These are phyloP conservation scores for Jatropha curcas DNA, from an alignment of 345 rosid species.

Conservation along the genomic window DNA sequence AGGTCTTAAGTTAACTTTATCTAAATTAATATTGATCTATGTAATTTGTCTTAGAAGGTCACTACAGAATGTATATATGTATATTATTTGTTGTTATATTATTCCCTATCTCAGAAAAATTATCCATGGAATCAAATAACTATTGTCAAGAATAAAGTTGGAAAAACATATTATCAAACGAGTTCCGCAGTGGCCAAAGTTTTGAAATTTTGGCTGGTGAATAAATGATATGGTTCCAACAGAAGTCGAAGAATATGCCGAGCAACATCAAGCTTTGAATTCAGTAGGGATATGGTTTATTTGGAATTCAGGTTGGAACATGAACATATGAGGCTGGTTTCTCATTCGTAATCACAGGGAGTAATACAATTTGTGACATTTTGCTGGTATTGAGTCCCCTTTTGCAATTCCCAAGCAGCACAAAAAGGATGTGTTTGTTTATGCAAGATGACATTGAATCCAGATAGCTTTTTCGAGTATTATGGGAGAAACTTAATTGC, in stretches of 20 bases:
- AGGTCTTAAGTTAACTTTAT: not conserved
- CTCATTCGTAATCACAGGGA: constrained; percentile 78
- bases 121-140: constrained; percentile 82
- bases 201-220: constrained; percentile 94
- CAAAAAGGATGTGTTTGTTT: constrained; percentile 84
- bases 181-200: constrained; percentile 89
- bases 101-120: constrained; percentile 63
- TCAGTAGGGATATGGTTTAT: constrained; percentile 81
- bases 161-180: constrained; percentile 73
- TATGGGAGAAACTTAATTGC: constrained; percentile 86
- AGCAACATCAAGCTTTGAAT: constrained; percentile 82
- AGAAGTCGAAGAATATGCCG: constrained; percentile 93
- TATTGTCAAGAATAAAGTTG: constrained; percentile 83
- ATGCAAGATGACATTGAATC: constrained; percentile 92
- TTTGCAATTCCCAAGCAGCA: constrained; percentile 94
- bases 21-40: constrained; percentile 1
- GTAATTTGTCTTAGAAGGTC: not conserved
- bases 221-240: constrained; percentile 72
- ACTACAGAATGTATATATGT: not conserved
- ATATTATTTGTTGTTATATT: too few relatives aligned
- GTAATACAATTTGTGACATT: constrained; percentile 87
- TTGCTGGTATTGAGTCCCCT: constrained; percentile 97
- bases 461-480: constrained; percentile 71
- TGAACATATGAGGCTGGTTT: constrained; percentile 78
- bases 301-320: constrained; percentile 98